Evolutionary conservation across 257 asterid species (phyloP).

Genomic region (Knoxia roxburghii): DNA sequence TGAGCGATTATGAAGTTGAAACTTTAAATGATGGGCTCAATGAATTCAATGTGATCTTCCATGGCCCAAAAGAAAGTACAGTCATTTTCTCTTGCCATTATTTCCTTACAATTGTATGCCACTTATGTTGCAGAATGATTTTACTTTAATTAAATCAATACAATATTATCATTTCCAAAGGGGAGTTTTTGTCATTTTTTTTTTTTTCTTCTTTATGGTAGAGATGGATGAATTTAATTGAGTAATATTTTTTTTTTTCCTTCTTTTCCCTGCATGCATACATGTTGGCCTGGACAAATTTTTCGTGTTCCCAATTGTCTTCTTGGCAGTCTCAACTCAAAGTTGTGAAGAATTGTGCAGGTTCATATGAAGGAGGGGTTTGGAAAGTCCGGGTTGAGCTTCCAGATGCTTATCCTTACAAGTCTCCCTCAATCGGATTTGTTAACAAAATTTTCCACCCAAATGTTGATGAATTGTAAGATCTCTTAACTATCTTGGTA

Average conservation of each 20-base stretch:
- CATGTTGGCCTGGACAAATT: no score
- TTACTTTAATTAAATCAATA: no score
- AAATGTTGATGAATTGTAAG: conserved; percentile 91
- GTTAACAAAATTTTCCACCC: conserved; percentile 95
- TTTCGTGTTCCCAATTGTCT: no score
- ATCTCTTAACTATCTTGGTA: background rate
- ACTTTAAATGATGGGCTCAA: conserved; percentile 75
- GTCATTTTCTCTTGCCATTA: background rate
- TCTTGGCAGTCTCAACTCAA: background rate
- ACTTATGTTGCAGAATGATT: no score
- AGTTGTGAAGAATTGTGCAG: conserved; percentile 27
- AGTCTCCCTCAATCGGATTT: conserved; percentile 88
- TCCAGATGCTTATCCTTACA: conserved; percentile 94
- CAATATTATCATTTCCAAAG: no score
- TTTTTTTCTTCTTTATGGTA: no score
- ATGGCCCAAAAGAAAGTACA: conserved; percentile 96
- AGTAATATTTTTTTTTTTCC: no score
- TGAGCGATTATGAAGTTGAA: conserved; percentile 87
- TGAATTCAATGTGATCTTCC: conserved; percentile 81
- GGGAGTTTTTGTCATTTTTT: no score
- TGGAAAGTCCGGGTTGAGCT: conserved; percentile 90
- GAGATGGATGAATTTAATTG: background rate
- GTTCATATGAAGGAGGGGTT: conserved; percentile 87
- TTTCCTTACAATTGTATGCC: background rate
- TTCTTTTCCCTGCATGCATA: no score